These are phyloP conservation scores for Tylopilus subfusipes DNA, from an alignment of 768 basidiomycete genomes.

Conservation along the genomic window DNA sequence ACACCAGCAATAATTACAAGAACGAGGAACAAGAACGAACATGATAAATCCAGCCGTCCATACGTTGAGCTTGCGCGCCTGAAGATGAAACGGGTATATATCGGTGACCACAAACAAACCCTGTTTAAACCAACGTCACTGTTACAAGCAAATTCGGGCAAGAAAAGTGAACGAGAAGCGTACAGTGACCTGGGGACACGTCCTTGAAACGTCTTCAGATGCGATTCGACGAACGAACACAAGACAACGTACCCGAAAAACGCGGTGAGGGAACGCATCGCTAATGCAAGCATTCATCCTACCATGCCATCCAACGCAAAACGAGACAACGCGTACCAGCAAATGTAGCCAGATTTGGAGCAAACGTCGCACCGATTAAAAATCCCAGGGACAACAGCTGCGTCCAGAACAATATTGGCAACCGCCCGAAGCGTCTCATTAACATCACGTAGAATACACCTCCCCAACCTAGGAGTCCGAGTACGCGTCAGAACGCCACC, in stretches of 20 bases:
- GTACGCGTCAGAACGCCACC: constrained; percentile 3
- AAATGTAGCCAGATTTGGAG: constrained; percentile 46
- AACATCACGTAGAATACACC: constrained; percentile 30
- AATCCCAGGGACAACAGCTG: constrained; percentile 44
- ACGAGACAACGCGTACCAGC: constrained; percentile 31
- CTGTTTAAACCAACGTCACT: constrained; percentile 14
- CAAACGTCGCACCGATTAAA: constrained; percentile 49
- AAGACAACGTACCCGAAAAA: constrained; percentile 28
- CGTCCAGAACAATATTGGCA: constrained; percentile 32
- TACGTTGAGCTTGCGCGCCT: constrained; percentile 48
- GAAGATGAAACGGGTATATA: constrained; percentile 52
- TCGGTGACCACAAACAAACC: constrained; percentile 47
- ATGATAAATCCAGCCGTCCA: constrained; percentile 54
- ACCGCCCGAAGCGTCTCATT: constrained; percentile 28
- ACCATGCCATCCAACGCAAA: background rate
- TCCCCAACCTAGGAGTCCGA: constrained; percentile 24
- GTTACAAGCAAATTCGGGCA: background rate
- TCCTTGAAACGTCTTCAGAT: constrained; percentile 25
- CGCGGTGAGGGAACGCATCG: constrained; percentile 32
- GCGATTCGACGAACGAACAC: background rate
- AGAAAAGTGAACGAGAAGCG: background rate
- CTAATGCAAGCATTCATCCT: constrained; percentile 9
- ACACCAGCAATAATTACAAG: constrained; percentile 18
- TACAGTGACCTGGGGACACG: constrained; percentile 52
- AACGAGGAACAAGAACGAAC: constrained; percentile 43